Evolutionary conservation across 2,329 filamentous ascomycete genomes (phyloP).

Genomic region (Talaromyces rugulosus): DNA sequence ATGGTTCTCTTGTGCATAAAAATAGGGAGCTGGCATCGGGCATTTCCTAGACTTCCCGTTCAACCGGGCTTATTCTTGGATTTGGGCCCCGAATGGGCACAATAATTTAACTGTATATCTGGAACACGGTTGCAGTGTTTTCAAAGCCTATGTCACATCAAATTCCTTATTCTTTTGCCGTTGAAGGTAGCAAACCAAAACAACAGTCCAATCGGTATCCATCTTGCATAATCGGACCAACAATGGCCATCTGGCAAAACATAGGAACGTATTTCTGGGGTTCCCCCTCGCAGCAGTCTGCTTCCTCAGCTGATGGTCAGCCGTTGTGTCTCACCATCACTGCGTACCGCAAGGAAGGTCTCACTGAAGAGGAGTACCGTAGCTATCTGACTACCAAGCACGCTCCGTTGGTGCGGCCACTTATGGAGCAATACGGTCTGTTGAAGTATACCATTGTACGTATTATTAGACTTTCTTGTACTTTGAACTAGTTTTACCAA

Average conservation of each 20-base stretch:
- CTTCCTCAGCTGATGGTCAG: neutral
- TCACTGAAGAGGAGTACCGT: slow-evolving; percentile 26
- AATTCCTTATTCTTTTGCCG: too few species aligned
- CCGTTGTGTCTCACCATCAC: slow-evolving; percentile 22
- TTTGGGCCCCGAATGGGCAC: neutral
- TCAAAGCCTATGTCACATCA: too few species aligned
- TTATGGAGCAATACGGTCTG: slow-evolving; percentile 28
- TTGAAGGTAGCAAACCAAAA: too few species aligned
- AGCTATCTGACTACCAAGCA: slow-evolving; percentile 22
- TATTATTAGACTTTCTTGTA: too few species aligned
- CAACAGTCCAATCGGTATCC: neutral
- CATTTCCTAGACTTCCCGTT: neutral
- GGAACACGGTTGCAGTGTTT: neutral
- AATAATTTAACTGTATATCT: neutral
- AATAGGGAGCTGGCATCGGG: neutral
- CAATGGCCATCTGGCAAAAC: neutral
- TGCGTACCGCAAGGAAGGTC: slow-evolving; percentile 26
- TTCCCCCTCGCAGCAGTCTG: neutral
- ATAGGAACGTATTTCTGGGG: neutral
- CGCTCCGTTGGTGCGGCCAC: slow-evolving; percentile 21
- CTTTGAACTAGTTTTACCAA: neutral
- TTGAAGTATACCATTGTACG: slow-evolving; percentile 26
- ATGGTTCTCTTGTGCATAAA: too few species aligned
- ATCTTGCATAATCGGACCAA: neutral
- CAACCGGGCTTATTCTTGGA: neutral